A percentile compares a stretch with the other conserved stretches of the same genome.
Evolutionary conservation across 2,329 filamentous ascomycete species (phyloP).

Genomic region (Pseudocercospora fijiensis): DNA sequence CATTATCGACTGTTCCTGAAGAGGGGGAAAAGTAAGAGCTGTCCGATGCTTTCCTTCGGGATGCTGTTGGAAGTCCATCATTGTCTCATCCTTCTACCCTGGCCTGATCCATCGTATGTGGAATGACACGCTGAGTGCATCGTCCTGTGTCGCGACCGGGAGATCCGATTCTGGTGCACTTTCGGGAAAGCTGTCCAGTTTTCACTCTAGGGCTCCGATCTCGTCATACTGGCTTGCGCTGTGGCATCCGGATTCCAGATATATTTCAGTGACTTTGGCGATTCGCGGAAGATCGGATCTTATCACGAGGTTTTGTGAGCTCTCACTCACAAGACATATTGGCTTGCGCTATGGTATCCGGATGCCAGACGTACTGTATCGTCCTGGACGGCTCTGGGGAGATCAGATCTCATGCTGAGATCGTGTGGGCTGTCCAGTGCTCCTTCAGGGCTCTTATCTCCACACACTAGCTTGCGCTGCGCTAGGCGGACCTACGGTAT

Average conservation of each 20-base stretch:
- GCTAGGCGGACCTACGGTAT: no score
- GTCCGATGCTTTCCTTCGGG: no score
- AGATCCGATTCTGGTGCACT: not conserved
- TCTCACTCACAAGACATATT: not conserved
- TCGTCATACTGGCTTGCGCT: not conserved
- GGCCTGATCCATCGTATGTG: not conserved
- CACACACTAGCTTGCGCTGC: no score
- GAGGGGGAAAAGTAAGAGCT: not conserved
- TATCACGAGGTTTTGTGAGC: not conserved
- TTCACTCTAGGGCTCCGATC: not conserved
- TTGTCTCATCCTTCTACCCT: not conserved
- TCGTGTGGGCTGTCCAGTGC: not conserved
- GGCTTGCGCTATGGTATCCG: not conserved
- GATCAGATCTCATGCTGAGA: not conserved
- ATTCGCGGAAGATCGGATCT: not conserved
- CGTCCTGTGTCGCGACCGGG: not conserved
- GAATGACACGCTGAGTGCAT: not conserved
- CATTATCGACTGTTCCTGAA: not conserved
- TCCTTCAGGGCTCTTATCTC: not conserved
- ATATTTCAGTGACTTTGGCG: not conserved
- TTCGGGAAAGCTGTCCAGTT: not conserved
- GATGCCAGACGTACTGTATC: not conserved
- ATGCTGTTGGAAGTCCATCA: not conserved
- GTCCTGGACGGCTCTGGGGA: not conserved
- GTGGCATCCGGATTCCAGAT: not conserved